Percentiles rank a stretch among this genome's conserved stretches.
Evolutionary conservation across 164 flowering plant species (phyloP).

Genomic region (Vitis rotundifolia): DNA sequence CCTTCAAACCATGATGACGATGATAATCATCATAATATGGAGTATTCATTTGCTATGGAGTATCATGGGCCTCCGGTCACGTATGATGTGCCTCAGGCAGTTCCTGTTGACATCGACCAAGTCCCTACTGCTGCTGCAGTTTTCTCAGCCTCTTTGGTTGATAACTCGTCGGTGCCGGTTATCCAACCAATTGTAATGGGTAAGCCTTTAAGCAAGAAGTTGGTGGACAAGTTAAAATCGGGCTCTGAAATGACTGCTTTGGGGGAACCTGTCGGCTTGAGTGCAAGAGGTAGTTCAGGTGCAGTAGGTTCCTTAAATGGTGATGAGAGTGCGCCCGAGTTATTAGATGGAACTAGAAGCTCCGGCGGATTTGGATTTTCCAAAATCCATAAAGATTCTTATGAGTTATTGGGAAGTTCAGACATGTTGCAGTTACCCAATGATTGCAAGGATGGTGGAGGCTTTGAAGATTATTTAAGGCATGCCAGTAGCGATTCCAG

Average conservation of each 20-base stretch:
- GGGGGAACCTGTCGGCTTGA: conserved; percentile 7
- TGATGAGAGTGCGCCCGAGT: conserved; percentile 8
- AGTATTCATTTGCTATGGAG: conserved; percentile 76
- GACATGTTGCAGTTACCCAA: conserved; percentile 23
- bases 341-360: conserved; percentile 29
- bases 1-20: conserved; percentile 32
- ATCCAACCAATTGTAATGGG: conserved; percentile 57
- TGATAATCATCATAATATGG: conserved; percentile 32
- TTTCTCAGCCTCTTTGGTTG: conserved; percentile 25
- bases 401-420: conserved; percentile 32
- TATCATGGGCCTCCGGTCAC: conserved; percentile 71
- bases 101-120: conserved; percentile 57
- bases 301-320: conserved; percentile 16
- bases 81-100: conserved; percentile 51
- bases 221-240: conserved; percentile 16
- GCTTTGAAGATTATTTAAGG: conserved; percentile 24
- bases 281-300: conserved; percentile 19
- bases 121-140: conserved; percentile 63
- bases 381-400: conserved; percentile 22
- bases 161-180: conserved; percentile 49
- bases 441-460: conserved; percentile 26
- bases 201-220: conserved; percentile 12
- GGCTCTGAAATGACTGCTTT: conserved; percentile 18
- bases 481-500: conserved; percentile 33
- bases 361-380: conserved; percentile 33